Conservation (phyloP, 129 eudicot genomes). For the Lactuca sativa region DNA sequence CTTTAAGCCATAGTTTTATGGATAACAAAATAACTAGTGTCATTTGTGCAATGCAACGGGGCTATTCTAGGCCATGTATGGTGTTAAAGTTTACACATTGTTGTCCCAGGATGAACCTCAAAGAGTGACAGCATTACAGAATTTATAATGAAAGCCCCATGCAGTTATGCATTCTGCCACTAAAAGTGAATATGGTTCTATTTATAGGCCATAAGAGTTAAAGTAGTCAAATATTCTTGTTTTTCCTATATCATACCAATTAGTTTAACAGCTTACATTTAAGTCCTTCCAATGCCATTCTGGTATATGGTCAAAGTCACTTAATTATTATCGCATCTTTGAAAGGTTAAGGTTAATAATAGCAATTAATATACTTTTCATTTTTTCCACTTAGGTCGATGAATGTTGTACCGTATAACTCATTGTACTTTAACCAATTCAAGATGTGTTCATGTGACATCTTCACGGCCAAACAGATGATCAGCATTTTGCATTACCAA, state of each 20-base stretch:
- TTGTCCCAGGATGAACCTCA: slow-evolving; percentile 29
- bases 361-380: too few relatives aligned
- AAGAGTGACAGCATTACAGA: slow-evolving; percentile 29
- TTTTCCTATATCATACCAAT: slow-evolving; percentile 12
- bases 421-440: too few relatives aligned
- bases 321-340: too few relatives aligned
- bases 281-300: slow-evolving; percentile 7
- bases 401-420: too few relatives aligned
- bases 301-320: neutral
- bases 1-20: slow-evolving; percentile 4
- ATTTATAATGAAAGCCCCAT: slow-evolving; percentile 27
- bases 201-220: slow-evolving; percentile 21
- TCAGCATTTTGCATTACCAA: too few relatives aligned
- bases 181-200: slow-evolving; percentile 39
- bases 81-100: slow-evolving; percentile 21
- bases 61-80: slow-evolving; percentile 26
- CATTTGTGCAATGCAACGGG: neutral
- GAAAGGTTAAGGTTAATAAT: too few relatives aligned
- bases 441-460: too few relatives aligned
- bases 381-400: too few relatives aligned
- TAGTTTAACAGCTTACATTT: neutral
- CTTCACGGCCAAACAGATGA: too few relatives aligned
- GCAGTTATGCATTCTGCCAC: slow-evolving; percentile 30
- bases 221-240: slow-evolving; percentile 27
- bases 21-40: slow-evolving; percentile 7